Evolutionary conservation across 75 land plant genomes (phyloP).

Genomic region (Chamaecyparis obtusa): DNA sequence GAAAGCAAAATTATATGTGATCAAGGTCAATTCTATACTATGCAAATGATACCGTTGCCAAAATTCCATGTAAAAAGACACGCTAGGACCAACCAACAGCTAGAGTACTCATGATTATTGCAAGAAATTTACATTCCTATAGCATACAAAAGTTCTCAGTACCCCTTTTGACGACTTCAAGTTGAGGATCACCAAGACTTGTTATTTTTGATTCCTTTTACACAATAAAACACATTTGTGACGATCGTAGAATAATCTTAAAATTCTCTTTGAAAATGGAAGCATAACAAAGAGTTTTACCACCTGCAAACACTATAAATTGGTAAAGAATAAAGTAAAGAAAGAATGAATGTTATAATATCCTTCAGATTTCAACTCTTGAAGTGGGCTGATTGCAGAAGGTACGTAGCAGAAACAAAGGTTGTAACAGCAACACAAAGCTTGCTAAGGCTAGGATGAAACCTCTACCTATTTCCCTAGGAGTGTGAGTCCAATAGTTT

Average conservation of each 20-base stretch:
- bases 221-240: neutral
- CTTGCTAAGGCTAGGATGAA: neutral
- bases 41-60: neutral
- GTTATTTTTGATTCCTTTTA: neutral
- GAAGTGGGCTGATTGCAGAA: neutral
- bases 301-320: neutral
- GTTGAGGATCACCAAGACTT: neutral
- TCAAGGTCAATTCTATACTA: neutral
- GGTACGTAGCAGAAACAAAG: neutral
- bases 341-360: neutral
- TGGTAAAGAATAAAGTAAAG: neutral
- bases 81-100: neutral
- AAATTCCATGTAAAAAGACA: too few species aligned
- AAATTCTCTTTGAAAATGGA: neutral
- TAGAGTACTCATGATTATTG: neutral
- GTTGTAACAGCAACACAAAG: neutral
- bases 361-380: neutral
- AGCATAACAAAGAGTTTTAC: neutral
- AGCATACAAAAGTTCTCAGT: neutral
- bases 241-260: neutral
- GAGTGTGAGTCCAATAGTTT: neutral
- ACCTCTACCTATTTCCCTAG: neutral
- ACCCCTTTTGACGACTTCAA: neutral
- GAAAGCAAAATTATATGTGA: neutral
- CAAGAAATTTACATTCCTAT: neutral